phyloP scores from a whole-genome alignment of 140 eudicot genomes.

The Oenanthe javanica region DNA sequence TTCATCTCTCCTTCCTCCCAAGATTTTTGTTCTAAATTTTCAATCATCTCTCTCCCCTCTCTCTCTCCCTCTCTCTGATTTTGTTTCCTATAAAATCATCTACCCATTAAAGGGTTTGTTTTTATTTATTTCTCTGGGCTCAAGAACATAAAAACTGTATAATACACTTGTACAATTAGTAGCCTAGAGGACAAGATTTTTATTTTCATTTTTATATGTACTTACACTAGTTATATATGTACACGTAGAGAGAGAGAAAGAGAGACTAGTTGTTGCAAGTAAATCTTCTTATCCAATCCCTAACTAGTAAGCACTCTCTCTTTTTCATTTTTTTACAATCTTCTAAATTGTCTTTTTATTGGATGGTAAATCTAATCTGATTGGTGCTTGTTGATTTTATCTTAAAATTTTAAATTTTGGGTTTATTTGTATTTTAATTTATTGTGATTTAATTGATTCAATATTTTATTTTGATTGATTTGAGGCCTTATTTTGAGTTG shows the following conservation, averaged over 20 bases:
- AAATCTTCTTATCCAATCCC: slow-evolving; percentile 12
- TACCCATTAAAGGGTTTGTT: neutral
- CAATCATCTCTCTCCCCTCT: neutral
- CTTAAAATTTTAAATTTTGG: too few relatives aligned
- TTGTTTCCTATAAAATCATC: neutral
- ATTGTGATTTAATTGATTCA: neutral
- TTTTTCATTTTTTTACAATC: neutral
- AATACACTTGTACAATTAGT: neutral
- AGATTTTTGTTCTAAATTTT: neutral
- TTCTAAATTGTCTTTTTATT: neutral
- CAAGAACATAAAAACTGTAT: neutral
- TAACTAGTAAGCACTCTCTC: neutral
- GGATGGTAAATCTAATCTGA: slow-evolving; percentile 6
- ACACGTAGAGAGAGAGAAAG: neutral
- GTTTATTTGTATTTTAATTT: neutral
- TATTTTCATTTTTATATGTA: neutral
- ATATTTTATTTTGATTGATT: neutral
- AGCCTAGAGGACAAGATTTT: neutral
- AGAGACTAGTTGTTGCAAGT: neutral
- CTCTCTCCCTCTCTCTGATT: neutral
- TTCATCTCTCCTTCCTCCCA: slow-evolving; percentile 13
- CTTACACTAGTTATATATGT: slow-evolving; percentile 2
- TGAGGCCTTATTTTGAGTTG: neutral
- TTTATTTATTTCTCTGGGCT: neutral
- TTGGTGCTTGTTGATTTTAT: slow-evolving; percentile 3